Evolutionary conservation across 176 grass and related monocot species (phyloP).

Genomic region (Bothriochloa decipiens): DNA sequence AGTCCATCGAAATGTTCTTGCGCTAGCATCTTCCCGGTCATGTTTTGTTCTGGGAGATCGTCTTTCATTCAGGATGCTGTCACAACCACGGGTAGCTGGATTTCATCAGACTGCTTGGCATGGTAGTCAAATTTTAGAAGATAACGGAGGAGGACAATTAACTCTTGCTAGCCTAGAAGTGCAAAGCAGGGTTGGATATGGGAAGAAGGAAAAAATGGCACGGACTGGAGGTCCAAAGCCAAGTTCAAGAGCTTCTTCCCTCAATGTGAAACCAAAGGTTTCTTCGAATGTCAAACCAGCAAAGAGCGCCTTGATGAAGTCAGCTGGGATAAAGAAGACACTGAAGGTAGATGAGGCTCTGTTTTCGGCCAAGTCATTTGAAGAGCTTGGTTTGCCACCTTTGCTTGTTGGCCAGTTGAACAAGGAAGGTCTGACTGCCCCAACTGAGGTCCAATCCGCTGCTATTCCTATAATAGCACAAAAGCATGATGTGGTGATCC

Average conservation of each 20-base stretch:
- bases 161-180: constrained; percentile 68
- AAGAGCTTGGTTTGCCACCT: constrained; percentile 76
- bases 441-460: constrained; percentile 87
- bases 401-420: constrained; percentile 67
- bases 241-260: constrained; percentile 43
- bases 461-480: constrained; percentile 81
- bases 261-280: constrained; percentile 47
- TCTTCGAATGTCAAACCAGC: constrained; percentile 35
- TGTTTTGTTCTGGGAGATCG: constrained; percentile 57
- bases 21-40: constrained; percentile 64
- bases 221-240: constrained; percentile 41
- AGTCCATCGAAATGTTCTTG: constrained; percentile 70
- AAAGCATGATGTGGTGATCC: constrained; percentile 82
- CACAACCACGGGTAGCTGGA: constrained; percentile 36
- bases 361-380: constrained; percentile 83
- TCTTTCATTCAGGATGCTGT: constrained; percentile 54
- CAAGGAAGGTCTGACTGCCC: constrained; percentile 66
- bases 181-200: constrained; percentile 46
- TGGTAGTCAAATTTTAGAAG: constrained; percentile 37
- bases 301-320: constrained; percentile 38
- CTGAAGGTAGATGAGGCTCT: constrained; percentile 79
- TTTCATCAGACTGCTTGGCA: constrained; percentile 53
- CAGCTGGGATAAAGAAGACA: constrained; percentile 40
- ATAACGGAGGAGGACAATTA: constrained; percentile 26
- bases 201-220: constrained; percentile 54